Evolutionary conservation across 176 grass and related monocot genomes (phyloP).

Genomic region (Microstegium vimineum): DNA sequence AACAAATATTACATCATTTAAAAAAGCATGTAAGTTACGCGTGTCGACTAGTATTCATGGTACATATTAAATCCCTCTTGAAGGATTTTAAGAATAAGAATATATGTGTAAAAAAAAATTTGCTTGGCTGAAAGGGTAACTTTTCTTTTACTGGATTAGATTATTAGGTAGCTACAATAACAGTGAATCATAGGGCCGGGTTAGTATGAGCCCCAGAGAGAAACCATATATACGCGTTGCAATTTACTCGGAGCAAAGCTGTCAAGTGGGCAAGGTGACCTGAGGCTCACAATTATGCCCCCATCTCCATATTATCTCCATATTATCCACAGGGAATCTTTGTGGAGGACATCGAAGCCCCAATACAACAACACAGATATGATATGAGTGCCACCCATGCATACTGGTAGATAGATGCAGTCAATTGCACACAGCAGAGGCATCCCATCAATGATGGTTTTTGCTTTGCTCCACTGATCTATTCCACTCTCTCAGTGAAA

Average conservation of each 20-base stretch:
- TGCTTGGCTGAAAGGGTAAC: background rate
- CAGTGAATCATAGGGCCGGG: background rate
- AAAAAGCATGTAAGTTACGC: background rate
- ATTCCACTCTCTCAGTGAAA: background rate
- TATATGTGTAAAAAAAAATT: background rate
- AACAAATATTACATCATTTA: background rate
- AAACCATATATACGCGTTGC: background rate
- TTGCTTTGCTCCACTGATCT: slow-evolving; percentile 17
- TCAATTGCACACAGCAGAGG: slow-evolving; percentile 36
- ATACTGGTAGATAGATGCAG: slow-evolving; percentile 24
- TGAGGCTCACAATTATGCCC: slow-evolving; percentile 49
- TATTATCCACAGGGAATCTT: slow-evolving; percentile 58
- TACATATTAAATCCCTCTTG: background rate
- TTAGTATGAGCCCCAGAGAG: background rate
- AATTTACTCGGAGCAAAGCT: background rate
- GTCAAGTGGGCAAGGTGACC: slow-evolving; percentile 44
- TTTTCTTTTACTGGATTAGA: background rate
- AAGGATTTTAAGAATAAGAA: background rate
- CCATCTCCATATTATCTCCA: slow-evolving; percentile 40
- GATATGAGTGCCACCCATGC: slow-evolving; percentile 43
- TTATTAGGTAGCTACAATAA: background rate
- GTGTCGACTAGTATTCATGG: background rate
- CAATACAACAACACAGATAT: slow-evolving; percentile 36
- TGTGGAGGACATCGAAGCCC: slow-evolving; percentile 48
- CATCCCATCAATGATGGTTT: slow-evolving; percentile 30